Evolutionary conservation across 441 rosid species (phyloP), one percentile per base, ranked within the genome.

Genomic region (Isatis lusitanica): DNA sequence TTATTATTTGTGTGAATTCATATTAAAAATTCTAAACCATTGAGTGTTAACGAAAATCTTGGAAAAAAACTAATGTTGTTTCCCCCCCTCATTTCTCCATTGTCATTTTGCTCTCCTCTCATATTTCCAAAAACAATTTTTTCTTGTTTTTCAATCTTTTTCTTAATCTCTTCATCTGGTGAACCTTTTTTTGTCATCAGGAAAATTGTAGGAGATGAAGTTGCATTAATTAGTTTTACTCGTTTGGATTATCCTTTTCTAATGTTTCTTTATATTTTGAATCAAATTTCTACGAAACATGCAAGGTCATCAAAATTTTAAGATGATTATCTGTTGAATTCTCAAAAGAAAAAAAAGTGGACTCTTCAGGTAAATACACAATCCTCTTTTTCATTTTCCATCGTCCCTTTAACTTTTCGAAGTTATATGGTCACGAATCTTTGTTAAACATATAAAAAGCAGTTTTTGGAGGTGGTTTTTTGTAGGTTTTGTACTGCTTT

Each of bases 21-120:
- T 2, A 16, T 13, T 42, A 1, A 18, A 43, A 63, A 6, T 7
- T 6, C 6, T 33, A n/a, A 43, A 72, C 76, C 76, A 53, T 63
- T 63, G 64, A 53, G 17, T 63, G 17, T 63, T 43, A 53, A 42
- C 38, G 15, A 52, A 42, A 31, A n/a, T n/a, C 70, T 63, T 62
- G 38, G 66, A 4, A 61, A 38, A 18, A 63, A 17, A 42, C 46
- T 18, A 71, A 40, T 1, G 40, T 72, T 31, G 69, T 70, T 46
- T 70, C 9, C 0, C 46, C 47, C 52, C 52, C 24, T 40, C 44
- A 18, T 17, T 63, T 64, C 39, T 63, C 56, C 62, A 30, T 71
- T 3, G 57, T 35, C 76, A 73, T 63, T 71, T 17, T 51, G 44
- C 26, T 62, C 61, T 70, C 33, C 24, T 47, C 66, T 15, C 13